Conservation (phyloP, 1,284 basidiomycete genomes). For the Cryptococcus wingfieldii region DNA sequence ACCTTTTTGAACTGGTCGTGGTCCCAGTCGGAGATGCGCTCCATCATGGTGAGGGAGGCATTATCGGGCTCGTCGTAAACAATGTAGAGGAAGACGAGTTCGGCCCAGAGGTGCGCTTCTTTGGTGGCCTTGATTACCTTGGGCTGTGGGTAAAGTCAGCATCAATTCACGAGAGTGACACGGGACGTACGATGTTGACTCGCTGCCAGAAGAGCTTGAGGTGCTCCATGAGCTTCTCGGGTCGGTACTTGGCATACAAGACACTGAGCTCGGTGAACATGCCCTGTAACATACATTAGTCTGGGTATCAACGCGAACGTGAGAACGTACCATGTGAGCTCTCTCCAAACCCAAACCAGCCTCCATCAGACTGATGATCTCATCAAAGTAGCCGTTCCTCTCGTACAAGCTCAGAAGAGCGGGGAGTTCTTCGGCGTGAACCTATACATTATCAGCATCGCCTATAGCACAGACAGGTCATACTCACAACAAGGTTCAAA, state of each 20-base stretch:
- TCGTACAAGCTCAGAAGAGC: conserved; percentile 83
- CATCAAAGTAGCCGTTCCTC: conserved; percentile 87
- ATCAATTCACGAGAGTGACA: conserved; percentile 49
- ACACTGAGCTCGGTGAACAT: conserved; percentile 77
- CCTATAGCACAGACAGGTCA: neutral
- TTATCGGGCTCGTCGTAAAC: conserved; percentile 68
- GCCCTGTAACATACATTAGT: conserved; percentile 28
- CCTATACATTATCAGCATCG: conserved; percentile 14
- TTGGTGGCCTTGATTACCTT: conserved; percentile 91
- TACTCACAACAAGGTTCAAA: conserved; percentile 80
- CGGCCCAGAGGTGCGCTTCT: conserved; percentile 98
- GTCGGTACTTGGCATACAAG: conserved; percentile 93
- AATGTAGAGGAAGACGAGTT: conserved; percentile 95
- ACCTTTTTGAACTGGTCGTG: conserved; percentile 99
- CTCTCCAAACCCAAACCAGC: conserved; percentile 92
- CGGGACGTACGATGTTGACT: conserved; percentile 70
- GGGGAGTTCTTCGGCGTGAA: conserved; percentile 72
- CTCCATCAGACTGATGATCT: conserved; percentile 85
- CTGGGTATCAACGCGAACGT: neutral
- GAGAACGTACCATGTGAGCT: conserved; percentile 67
- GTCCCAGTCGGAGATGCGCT: conserved; percentile 95
- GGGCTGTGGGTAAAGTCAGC: conserved; percentile 8
- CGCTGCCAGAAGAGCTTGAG: conserved; percentile 95
- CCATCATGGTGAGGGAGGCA: conserved; percentile 75
- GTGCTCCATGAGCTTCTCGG: conserved; percentile 97